phyloP scores from a whole-genome alignment of 805 yeast genomes.

The Myxozyma nipponensis region DNA sequence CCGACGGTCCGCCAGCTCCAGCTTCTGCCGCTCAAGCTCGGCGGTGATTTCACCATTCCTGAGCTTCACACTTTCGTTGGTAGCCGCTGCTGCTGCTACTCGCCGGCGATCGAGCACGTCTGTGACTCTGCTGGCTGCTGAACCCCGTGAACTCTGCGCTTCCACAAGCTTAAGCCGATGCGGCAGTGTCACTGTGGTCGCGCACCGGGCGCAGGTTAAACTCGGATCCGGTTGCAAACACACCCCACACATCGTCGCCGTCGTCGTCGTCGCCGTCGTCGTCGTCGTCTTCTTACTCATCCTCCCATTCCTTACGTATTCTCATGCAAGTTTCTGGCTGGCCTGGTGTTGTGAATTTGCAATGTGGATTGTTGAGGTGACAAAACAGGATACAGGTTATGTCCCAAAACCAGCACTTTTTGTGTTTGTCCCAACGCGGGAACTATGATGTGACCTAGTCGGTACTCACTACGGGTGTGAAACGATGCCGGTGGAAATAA shows the following conservation, averaged over 20 bases:
- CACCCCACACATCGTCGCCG: constrained; percentile 6
- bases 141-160: constrained; percentile 4
- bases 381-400: too few species aligned
- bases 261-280: too few species aligned
- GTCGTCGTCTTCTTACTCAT: too few species aligned
- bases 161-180: constrained; percentile 8
- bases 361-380: too few species aligned
- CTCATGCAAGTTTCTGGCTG: too few species aligned
- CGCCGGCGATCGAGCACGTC: not conserved
- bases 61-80: not conserved
- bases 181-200: constrained; percentile 7
- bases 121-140: not conserved
- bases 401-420: too few species aligned
- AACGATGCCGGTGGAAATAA: too few species aligned
- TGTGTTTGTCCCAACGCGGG: too few species aligned
- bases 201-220: constrained; percentile 21
- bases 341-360: too few species aligned
- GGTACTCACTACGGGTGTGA: too few species aligned
- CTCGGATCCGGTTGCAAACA: constrained; percentile 15
- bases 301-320: too few species aligned
- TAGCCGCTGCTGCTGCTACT: not conserved
- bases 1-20: not conserved
- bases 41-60: constrained; percentile 3
- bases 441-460: too few species aligned
- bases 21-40: not conserved